Evolutionary conservation across 768 basidiomycete species (phyloP), one percentile per base, ranked within the genome.

Genomic region (Calocera viscosa): DNA sequence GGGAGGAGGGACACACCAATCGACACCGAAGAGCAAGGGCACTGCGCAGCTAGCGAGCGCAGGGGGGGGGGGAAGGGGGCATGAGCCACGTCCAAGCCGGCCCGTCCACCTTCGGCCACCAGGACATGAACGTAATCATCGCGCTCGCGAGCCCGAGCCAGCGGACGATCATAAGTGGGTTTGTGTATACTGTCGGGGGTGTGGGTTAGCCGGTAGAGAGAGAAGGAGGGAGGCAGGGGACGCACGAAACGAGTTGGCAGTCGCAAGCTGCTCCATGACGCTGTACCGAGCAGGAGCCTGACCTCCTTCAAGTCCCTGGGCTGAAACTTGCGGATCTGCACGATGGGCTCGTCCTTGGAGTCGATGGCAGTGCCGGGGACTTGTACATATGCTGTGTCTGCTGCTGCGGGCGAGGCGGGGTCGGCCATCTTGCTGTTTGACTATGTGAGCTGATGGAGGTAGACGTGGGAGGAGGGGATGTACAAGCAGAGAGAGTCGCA

Each of bases 271-370:
- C 70, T 88, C 87, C 81, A 91, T 84, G 40, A 81, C 80, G 16
- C 84, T 78, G 74, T 86, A 85, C 83, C 86, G 24, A 90, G 75
- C 71, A 80, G 78, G 74, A 89, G 90, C 63, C 78, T 82, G n/a
- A 84, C 81, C 7, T 80, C 72, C 70, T 83, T 89, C 67, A 82
- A 78, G 73, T 91, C 90, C 2, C 74, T 72, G 12, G 78, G 68
- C 28, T 73, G 68, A 72, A 80, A 84, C 0, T 77, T 74, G 53
- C 89, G 86, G 38, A 91, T 88, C 26, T 40, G 11, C 14, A 60
- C 30, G 24, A 60, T 60, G 26, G 30, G 53, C 19, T 26, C 53
- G 24, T 60, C 53, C 22, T 10, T 2, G 2, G 14, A 11, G 19
- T 60, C 53, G 53, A 28, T 10, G 26, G 30, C 24, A 8, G 2